phyloP scores from a whole-genome alignment of 73 alveolate genomes.

The Paramecium sexaurelia region DNA sequence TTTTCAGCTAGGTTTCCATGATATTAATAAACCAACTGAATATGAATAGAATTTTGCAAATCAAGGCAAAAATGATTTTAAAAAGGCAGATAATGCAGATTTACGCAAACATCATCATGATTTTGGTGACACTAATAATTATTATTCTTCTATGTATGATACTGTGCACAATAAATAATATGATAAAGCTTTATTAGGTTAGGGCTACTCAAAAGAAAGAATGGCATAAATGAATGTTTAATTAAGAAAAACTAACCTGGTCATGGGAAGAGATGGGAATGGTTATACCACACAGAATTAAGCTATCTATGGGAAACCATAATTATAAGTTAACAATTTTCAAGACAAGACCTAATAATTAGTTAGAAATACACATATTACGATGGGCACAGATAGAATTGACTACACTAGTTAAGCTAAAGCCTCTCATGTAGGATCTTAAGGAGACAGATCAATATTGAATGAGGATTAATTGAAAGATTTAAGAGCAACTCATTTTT shows the following conservation, averaged over 20 bases:
- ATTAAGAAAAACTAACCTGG: conserved; percentile 62
- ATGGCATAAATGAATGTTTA: conserved; percentile 59
- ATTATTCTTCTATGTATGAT: conserved; percentile 64
- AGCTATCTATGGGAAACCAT: conserved; percentile 21
- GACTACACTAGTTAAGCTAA: not conserved
- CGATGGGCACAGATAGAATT: conserved; percentile 40
- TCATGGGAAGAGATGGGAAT: conserved; percentile 58
- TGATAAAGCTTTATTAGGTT: conserved; percentile 47
- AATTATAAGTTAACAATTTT: not conserved
- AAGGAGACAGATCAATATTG: not conserved
- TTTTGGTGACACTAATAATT: conserved; percentile 66
- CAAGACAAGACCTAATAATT: not conserved
- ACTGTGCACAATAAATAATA: conserved; percentile 52
- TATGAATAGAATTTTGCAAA: conserved; percentile 43
- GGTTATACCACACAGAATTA: conserved; percentile 29
- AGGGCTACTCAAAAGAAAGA: conserved; percentile 56
- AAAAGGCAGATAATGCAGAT: conserved; percentile 52
- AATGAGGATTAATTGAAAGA: conserved; percentile 26
- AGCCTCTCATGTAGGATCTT: not conserved
- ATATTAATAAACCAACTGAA: conserved; percentile 48
- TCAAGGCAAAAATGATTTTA: not conserved
- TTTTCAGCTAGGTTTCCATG: conserved; percentile 57
- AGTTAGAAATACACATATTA: conserved; percentile 50
- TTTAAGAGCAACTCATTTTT: conserved; percentile 50
- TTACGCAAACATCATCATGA: conserved; percentile 69